Evolutionary conservation across 495 filamentous ascomycete genomes (phyloP).

Genomic region (Podospora pseudopauciseta): DNA sequence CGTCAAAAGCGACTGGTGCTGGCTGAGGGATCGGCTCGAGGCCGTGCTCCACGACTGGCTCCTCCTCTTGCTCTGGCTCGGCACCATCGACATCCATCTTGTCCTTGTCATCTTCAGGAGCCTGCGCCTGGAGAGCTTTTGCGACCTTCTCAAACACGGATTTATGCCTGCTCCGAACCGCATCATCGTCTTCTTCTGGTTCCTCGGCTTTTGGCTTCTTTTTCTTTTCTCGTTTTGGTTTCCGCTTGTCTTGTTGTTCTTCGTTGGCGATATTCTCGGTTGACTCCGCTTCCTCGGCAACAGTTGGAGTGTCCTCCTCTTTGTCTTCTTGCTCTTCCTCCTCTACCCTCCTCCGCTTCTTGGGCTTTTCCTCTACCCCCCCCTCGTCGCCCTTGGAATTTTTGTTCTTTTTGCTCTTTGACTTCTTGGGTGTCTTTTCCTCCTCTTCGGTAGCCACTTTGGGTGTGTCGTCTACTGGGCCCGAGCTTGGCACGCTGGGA

Average conservation of each 20-base stretch:
- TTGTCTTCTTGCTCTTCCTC: background rate
- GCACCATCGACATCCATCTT: constrained; percentile 29
- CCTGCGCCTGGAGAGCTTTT: constrained; percentile 38
- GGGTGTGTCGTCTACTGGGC: background rate
- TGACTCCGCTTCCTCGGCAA: background rate
- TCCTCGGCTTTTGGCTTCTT: constrained; percentile 31
- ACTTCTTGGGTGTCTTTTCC: background rate
- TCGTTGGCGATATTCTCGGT: background rate
- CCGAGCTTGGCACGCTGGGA: constrained; percentile 6
- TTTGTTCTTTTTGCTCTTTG: background rate
- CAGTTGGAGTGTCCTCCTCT: background rate
- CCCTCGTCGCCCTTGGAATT: background rate
- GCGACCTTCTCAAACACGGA: constrained; percentile 47
- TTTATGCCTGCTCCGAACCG: constrained; percentile 38
- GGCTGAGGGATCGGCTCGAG: constrained; percentile 78
- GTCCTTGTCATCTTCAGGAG: constrained; percentile 22
- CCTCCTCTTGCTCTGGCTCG: constrained; percentile 24
- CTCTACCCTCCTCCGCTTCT: background rate
- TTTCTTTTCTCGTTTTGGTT: constrained; percentile 34
- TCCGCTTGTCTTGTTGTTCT: constrained; percentile 9
- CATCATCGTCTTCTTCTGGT: constrained; percentile 11
- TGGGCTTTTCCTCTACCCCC: background rate
- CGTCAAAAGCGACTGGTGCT: constrained; percentile 51
- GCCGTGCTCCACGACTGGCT: constrained; percentile 54
- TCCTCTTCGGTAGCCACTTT: constrained; percentile 7